Evolutionary conservation across 805 yeast genomes (phyloP).

Genomic region (Starmerella potacharoeniae): DNA sequence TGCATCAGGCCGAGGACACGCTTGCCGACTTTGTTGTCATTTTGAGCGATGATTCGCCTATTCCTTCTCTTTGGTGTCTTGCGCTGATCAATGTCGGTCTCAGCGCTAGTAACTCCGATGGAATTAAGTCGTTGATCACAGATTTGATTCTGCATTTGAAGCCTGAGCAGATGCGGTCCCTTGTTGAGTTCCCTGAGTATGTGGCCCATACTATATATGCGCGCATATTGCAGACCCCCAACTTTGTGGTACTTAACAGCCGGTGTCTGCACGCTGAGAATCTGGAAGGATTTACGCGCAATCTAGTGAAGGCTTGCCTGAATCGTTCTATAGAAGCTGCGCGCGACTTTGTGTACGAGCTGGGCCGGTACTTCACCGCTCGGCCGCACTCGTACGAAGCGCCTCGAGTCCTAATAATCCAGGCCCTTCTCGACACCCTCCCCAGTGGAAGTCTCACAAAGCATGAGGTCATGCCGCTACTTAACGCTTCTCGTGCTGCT

Average conservation of each 20-base stretch:
- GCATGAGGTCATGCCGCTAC: slow-evolving; percentile 11
- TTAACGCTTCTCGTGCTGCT: slow-evolving; percentile 15
- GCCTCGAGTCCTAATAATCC: slow-evolving; percentile 15
- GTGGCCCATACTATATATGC: slow-evolving; percentile 42
- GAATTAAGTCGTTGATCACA: slow-evolving; percentile 55
- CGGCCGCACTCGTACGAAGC: slow-evolving; percentile 53
- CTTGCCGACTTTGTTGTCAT: slow-evolving; percentile 46
- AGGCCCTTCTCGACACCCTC: slow-evolving; percentile 8
- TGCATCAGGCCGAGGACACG: slow-evolving; percentile 78
- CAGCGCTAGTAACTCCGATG: slow-evolving; percentile 61
- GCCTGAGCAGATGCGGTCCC: slow-evolving; percentile 34
- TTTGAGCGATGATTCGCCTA: slow-evolving; percentile 38
- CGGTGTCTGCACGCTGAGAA: slow-evolving; percentile 50
- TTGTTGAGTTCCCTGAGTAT: slow-evolving; percentile 36
- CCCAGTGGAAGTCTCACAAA: neutral
- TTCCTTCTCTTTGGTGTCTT: slow-evolving; percentile 63
- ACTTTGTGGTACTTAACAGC: slow-evolving; percentile 34
- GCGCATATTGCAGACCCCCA: slow-evolving; percentile 50
- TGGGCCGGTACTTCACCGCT: slow-evolving; percentile 39
- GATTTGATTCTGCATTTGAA: slow-evolving; percentile 45
- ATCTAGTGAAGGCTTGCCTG: slow-evolving; percentile 36
- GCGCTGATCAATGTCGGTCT: slow-evolving; percentile 60
- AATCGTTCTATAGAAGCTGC: slow-evolving; percentile 27
- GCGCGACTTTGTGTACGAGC: slow-evolving; percentile 23
- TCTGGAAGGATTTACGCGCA: slow-evolving; percentile 27